Evolutionary conservation across 1,139 yeast species (phyloP), one percentile per base, ranked within the genome.

Genomic region (Hyphopichia burtonii): DNA sequence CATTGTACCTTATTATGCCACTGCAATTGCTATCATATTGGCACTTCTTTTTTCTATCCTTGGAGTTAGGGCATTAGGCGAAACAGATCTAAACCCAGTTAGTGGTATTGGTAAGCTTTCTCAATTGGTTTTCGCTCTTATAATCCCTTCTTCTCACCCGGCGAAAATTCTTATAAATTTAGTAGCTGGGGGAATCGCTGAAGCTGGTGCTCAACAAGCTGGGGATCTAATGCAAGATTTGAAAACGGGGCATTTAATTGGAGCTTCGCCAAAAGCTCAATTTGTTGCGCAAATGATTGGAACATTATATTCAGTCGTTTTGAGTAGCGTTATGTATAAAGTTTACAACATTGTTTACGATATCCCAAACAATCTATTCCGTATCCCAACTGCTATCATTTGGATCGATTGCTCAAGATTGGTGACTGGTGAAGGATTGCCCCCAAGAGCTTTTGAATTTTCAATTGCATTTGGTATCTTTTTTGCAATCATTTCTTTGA

Each of bases 201-300:
- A 93, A 65, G 98, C 99, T 1, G 98, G 99, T 7, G 97, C 99
- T 2, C 98, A 93, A 63, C 99, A 93, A 63, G 97, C 98, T 1
- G 99, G 99, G 14, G 99, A 93, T 65, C 71, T 93, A 56, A 88
- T 91, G 96, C 98, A 93, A 69, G 99, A 93, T 63, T 72, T 91
- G 53, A 93, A 93, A 60, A 91, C 99, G 0, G 98, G 99, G 0
- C 95, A 88, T 63, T 63, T 93, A 39, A 59, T 93, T 4, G 96
- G 96, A 10, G 98, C 98, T 0, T 86, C 96, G 0, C 97, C 97
- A 18, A 76, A 76, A 45, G 96, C 96, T 2, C 99, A 93, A 63
- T 91, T 93, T 54, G 58, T 82, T 25, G 98, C 97, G 0, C 98
- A 93, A 63, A 54, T 89, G 17, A 78, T 90, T 38, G 99, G 99